phyloP scores from a whole-genome alignment of 2,329 filamentous ascomycete genomes.

The Colletotrichum somersetense region DNA sequence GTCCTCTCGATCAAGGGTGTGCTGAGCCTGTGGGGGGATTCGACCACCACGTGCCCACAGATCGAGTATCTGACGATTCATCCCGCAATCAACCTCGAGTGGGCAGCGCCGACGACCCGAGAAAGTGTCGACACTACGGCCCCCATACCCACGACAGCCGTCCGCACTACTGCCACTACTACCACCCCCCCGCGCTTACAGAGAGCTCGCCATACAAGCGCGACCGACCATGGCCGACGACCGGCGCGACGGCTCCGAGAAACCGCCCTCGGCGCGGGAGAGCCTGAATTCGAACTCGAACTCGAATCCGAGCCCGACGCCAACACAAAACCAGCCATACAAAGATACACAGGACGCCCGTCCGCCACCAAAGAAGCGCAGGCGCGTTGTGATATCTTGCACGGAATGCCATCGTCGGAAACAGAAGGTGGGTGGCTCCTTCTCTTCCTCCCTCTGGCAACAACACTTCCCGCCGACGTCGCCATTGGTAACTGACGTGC shows the following conservation, averaged over 20 bases:
- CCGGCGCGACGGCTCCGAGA: constrained; percentile 33
- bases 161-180: background rate
- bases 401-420: constrained; percentile 75
- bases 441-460: background rate
- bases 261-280: constrained; percentile 25
- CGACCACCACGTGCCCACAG: background rate
- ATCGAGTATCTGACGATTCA: constrained; percentile 5
- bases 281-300: constrained; percentile 11
- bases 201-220: background rate
- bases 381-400: constrained; percentile 72
- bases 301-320: constrained; percentile 23
- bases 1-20: background rate
- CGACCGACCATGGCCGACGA: constrained; percentile 35
- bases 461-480: background rate
- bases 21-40: constrained; percentile 1
- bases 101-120: constrained; percentile 15
- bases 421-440: constrained; percentile 59
- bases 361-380: constrained; percentile 66
- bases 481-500: constrained; percentile 17
- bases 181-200: constrained; percentile 4
- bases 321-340: constrained; percentile 14
- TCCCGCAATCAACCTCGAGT: constrained; percentile 3
- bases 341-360: constrained; percentile 42
- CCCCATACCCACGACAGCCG: background rate
- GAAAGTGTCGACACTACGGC: constrained; percentile 13